phyloP scores from a whole-genome alignment of 2,329 filamentous ascomycete genomes.

The Ceratocystis diversiconidia region DNA sequence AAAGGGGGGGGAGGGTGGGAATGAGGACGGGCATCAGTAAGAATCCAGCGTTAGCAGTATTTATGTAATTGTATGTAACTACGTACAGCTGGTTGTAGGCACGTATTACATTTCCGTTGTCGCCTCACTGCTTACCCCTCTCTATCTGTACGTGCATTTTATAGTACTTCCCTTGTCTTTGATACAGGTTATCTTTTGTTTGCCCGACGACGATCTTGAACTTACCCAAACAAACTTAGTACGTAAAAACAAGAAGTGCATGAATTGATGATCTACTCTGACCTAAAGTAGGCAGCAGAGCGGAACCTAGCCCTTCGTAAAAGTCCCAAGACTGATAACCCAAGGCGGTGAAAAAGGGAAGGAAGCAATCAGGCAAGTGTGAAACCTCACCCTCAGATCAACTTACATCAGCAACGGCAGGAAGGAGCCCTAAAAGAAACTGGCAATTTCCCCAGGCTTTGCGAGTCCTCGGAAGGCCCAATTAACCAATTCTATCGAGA shows the following conservation, averaged over 20 bases:
- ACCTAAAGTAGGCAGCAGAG: too few species aligned
- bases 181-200: too few species aligned
- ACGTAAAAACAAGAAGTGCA: too few species aligned
- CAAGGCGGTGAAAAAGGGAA: neutral
- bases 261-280: too few species aligned
- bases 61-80: neutral
- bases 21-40: neutral
- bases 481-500: neutral
- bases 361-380: neutral
- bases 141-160: too few species aligned
- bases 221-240: too few species aligned
- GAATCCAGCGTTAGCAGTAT: neutral
- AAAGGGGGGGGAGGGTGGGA: neutral
- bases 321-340: neutral
- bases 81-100: too few species aligned
- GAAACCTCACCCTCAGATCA: neutral
- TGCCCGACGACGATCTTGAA: too few species aligned
- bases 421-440: neutral
- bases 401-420: neutral
- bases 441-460: neutral
- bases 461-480: neutral
- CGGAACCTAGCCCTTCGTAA: too few species aligned
- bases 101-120: too few species aligned
- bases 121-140: too few species aligned
- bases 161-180: too few species aligned